A percentile compares a stretch with the other conserved stretches of the same genome.
Conservation (phyloP, 192 early-diverging fungal genomes). For the Phycomyces blakesleeanus region DNA sequence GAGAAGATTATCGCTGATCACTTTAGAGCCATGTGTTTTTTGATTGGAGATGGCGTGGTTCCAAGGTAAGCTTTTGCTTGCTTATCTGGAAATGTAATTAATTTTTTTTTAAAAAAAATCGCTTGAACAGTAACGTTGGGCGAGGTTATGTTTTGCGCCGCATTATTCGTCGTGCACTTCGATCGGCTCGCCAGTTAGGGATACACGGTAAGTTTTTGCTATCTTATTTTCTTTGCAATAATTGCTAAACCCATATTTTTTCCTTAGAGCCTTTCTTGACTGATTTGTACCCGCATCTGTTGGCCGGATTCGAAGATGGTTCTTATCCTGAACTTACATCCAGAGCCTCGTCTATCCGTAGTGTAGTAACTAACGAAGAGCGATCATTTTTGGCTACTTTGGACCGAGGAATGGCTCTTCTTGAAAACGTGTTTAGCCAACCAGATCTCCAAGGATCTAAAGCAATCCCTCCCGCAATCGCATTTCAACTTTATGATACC, state of each 20-base stretch:
- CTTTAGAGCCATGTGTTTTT: slow-evolving; percentile 49
- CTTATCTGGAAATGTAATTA: background rate
- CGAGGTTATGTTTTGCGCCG: slow-evolving; percentile 57
- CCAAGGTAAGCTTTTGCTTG: slow-evolving; percentile 35
- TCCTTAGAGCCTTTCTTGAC: slow-evolving; percentile 48
- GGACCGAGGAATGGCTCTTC: slow-evolving; percentile 42
- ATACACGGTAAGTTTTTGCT: slow-evolving; percentile 34
- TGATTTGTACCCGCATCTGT: slow-evolving; percentile 42
- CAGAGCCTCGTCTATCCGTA: slow-evolving; percentile 39
- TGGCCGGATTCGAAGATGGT: slow-evolving; percentile 34
- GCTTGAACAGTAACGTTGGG: slow-evolving; percentile 39
- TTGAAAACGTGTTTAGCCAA: slow-evolving; percentile 42
- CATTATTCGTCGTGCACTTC: slow-evolving; percentile 54
- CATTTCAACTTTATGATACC: slow-evolving; percentile 54
- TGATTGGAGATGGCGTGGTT: slow-evolving; percentile 57
- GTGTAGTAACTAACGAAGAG: slow-evolving; percentile 46
- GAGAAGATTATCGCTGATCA: slow-evolving; percentile 60
- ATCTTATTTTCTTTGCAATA: background rate
- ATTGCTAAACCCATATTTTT: background rate
- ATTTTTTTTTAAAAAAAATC: background rate
- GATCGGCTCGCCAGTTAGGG: slow-evolving; percentile 55
- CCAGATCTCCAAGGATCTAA: slow-evolving; percentile 32
- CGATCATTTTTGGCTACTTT: slow-evolving; percentile 45
- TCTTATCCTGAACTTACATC: slow-evolving; percentile 40
- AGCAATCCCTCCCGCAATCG: slow-evolving; percentile 40